Evolutionary conservation across 805 yeast species (phyloP), one percentile per base, ranked within the genome.

Genomic region (Candida arabinofermentans): DNA sequence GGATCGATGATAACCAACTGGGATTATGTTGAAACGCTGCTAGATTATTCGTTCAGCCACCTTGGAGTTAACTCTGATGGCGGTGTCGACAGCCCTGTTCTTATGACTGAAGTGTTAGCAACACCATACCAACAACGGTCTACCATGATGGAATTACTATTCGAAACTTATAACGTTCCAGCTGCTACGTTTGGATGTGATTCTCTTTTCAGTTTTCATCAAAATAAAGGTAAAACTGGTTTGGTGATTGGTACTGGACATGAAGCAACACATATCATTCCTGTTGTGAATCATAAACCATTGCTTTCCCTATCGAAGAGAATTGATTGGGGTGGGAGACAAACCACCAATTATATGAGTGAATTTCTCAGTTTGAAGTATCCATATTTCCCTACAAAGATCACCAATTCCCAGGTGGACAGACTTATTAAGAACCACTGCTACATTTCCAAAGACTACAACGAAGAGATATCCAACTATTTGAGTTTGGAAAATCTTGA

Each of bases 271-370:
- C 82, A 81, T 56, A 63, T 93, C 0, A 79, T 91, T 14, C 99
- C 99, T 0, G 87, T 91, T 2, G 49, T 86, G 2, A 58, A 76
- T n/a, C 88, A 89, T 0, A 67, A 68, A 40, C 90, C 95, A 0
- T 49, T 81, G 2, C 60, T 87, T 41, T 66, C 74, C 22, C 83
- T 81, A 43, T 69, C 89, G 8, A 89, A 88, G 55, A 71, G 98
- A 55, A 77, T 93, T 29, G 88, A 87, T 57, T 87, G 93, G 87
- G 98, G 98, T 46, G 98, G 96, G 9, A 76, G 77, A 47, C 85
- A 77, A 34, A 74, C 90, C 1, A 76, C 73, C 24, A 77, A 74
- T 30, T 90, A 74, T 51, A 59, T 93, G 57, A 74, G 72, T 43
- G 74, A 71, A 50, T 71, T 83, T 27, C 64, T 93, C 37, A 72